These are phyloP conservation scores for Alternaria sp. DNA, from an alignment of 2,329 filamentous ascomycete genomes.

Conservation along the genomic window DNA sequence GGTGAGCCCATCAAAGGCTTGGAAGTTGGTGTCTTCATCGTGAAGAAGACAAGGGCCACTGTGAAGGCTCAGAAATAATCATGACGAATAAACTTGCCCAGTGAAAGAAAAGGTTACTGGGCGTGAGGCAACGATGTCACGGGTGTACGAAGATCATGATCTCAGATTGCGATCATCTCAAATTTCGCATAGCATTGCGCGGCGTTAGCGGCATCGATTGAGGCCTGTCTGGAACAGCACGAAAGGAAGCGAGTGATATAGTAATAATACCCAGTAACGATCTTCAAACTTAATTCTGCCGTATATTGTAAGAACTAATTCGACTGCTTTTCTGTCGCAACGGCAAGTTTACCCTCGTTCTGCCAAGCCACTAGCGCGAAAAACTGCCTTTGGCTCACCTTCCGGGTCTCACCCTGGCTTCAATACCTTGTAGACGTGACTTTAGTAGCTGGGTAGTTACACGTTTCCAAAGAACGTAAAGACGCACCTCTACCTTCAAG, in stretches of 20 bases:
- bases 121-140: background rate
- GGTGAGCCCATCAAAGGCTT: constrained; percentile 56
- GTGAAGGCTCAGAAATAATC: constrained; percentile 16
- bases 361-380: constrained; percentile 37
- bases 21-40: constrained; percentile 59
- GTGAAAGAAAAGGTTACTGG: background rate
- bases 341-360: constrained; percentile 14
- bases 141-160: constrained; percentile 12
- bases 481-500: fast-evolving
- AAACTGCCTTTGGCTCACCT: constrained; percentile 29
- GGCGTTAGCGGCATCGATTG: constrained; percentile 24
- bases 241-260: constrained; percentile 22
- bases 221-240: constrained; percentile 16
- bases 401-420: constrained; percentile 5
- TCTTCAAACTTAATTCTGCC: background rate
- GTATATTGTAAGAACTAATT: background rate
- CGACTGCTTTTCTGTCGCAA: background rate
- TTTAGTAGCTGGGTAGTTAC: background rate
- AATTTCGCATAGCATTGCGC: constrained; percentile 29
- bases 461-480: background rate
- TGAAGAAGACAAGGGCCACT: constrained; percentile 42
- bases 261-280: constrained; percentile 26
- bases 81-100: background rate
- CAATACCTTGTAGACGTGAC: constrained; percentile 9
- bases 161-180: constrained; percentile 9